A percentile compares a stretch with the other conserved stretches of the same genome.
These are phyloP conservation scores for Cyclotella sp. DNA, from an alignment of 108 stramenopile genomes.

Conservation along the genomic window DNA sequence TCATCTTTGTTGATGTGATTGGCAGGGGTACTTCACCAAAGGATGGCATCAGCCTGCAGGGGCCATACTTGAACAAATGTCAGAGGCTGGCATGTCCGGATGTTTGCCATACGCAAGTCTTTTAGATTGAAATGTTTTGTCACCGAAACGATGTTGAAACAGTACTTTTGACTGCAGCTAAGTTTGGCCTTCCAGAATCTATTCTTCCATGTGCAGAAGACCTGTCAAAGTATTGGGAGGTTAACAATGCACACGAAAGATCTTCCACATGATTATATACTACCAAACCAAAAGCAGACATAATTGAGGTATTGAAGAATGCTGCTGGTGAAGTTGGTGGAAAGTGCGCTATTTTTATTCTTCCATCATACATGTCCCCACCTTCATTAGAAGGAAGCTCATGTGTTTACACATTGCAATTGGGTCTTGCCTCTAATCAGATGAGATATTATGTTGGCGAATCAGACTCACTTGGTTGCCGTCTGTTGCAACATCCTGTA, in stretches of 20 bases:
- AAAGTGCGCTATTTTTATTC: slow-evolving; percentile 41
- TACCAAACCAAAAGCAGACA: too few relatives aligned
- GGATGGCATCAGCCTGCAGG: slow-evolving; percentile 83
- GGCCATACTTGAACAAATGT: slow-evolving; percentile 88
- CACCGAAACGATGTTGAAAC: not conserved
- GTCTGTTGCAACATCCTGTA: slow-evolving; percentile 71
- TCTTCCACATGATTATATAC: not conserved
- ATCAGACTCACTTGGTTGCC: slow-evolving; percentile 70
- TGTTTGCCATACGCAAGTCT: slow-evolving; percentile 80
- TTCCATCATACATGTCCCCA: slow-evolving; percentile 64
- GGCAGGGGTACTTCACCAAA: slow-evolving; percentile 96
- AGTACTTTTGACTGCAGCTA: slow-evolving; percentile 73
- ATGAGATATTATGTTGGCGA: slow-evolving; percentile 96
- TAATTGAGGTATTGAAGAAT: slow-evolving; percentile 31
- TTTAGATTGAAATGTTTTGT: not conserved
- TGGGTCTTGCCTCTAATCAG: too few relatives aligned
- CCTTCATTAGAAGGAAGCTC: slow-evolving; percentile 76
- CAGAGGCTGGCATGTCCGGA: slow-evolving; percentile 65
- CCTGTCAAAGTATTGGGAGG: slow-evolving; percentile 54
- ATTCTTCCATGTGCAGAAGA: slow-evolving; percentile 79
- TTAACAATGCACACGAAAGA: not conserved
- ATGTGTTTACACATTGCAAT: too few relatives aligned
- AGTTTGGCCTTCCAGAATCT: slow-evolving; percentile 75
- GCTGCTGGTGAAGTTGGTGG: slow-evolving; percentile 23
- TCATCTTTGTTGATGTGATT: slow-evolving; percentile 96